Percentiles rank a stretch among this genome's conserved stretches.
These are phyloP conservation scores for Scytalidium sp. DNA, from an alignment of 2,329 filamentous ascomycete genomes.

Conservation along the genomic window DNA sequence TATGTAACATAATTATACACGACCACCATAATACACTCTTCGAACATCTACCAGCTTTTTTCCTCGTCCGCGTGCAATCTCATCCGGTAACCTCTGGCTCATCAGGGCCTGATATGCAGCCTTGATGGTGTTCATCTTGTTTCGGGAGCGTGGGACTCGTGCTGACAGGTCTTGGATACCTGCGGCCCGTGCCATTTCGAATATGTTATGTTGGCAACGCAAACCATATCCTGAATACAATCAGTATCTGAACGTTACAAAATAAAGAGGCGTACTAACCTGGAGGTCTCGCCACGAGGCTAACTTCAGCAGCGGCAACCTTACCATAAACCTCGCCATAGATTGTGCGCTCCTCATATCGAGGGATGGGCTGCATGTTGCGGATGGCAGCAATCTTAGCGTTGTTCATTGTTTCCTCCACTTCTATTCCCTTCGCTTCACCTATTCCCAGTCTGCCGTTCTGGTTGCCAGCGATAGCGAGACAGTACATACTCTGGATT, in stretches of 20 bases:
- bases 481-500: constrained; percentile 70
- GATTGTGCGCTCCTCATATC: constrained; percentile 91
- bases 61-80: constrained; percentile 83
- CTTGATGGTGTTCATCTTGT: constrained; percentile 98
- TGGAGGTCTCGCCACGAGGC: constrained; percentile 79
- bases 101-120: constrained; percentile 80
- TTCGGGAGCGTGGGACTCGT: constrained; percentile 78
- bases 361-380: constrained; percentile 87
- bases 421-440: constrained; percentile 82
- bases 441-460: constrained; percentile 85
- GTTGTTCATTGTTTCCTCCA: constrained; percentile 63
- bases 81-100: constrained; percentile 82
- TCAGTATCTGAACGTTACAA: constrained; percentile 4
- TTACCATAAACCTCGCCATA: constrained; percentile 82
- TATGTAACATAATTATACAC: constrained; percentile 27
- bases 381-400: constrained; percentile 78
- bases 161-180: constrained; percentile 87
- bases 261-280: constrained; percentile 54
- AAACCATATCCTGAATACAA: constrained; percentile 76
- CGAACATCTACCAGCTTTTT: constrained; percentile 95
- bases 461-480: constrained; percentile 83
- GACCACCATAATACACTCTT: constrained; percentile 93
- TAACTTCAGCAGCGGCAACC: constrained; percentile 81
- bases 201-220: constrained; percentile 86
- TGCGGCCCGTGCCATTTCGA: constrained; percentile 84